These are phyloP conservation scores for Lenwebbia sp. DNA, from an alignment of 345 rosid genomes.

Conservation along the genomic window DNA sequence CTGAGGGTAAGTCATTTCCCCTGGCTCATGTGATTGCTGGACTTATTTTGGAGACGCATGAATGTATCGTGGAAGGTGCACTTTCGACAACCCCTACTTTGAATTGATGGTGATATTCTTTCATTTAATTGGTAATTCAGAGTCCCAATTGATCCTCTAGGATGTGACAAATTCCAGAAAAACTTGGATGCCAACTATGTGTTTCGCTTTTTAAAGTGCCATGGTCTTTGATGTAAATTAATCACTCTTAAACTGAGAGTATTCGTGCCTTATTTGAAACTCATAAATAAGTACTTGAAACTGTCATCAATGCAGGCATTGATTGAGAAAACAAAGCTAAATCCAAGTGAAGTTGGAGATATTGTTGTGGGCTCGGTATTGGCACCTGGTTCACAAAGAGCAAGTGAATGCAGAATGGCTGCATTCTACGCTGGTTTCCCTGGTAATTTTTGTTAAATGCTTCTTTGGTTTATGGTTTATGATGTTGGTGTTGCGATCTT, in stretches of 20 bases:
- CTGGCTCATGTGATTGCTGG: background rate
- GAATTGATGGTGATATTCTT: background rate
- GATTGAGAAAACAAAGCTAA: slow-evolving; percentile 65
- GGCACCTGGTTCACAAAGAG: slow-evolving; percentile 87
- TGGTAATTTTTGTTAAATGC: slow-evolving; percentile 23
- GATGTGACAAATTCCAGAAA: background rate
- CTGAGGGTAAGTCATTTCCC: slow-evolving; percentile 33
- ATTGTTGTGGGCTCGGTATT: slow-evolving; percentile 91
- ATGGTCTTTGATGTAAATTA: background rate
- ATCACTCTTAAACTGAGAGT: background rate
- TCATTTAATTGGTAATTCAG: background rate
- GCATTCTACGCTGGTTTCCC: slow-evolving; percentile 97
- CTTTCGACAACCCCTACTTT: background rate
- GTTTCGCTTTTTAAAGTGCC: background rate
- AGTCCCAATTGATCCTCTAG: background rate
- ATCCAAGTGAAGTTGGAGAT: slow-evolving; percentile 92
- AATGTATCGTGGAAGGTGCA: background rate
- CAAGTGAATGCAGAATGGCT: slow-evolving; percentile 97
- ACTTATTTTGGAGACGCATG: background rate
- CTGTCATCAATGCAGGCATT: slow-evolving; percentile 43
- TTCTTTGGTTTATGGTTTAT: background rate
- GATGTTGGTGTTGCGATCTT: background rate
- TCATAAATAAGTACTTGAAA: background rate
- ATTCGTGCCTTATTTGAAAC: background rate
- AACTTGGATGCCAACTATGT: background rate